phyloP scores from a whole-genome alignment of 305 asterid species.

The Nicotiana rustica region DNA sequence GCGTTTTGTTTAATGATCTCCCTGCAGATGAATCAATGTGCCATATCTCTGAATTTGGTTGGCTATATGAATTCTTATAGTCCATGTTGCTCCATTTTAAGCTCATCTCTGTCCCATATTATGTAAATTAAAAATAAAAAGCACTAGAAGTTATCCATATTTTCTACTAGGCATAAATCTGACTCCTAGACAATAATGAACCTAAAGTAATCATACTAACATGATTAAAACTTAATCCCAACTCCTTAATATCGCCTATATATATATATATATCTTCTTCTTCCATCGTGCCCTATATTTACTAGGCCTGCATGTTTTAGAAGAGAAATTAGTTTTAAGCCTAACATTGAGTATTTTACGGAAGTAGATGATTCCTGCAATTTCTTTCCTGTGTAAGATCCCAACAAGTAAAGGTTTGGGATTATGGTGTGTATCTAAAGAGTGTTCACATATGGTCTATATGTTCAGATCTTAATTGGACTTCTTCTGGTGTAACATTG shows the following conservation, averaged over 20 bases:
- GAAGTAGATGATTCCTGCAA: neutral
- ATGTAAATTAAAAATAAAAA: neutral
- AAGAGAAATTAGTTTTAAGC: neutral
- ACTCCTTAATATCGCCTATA: neutral
- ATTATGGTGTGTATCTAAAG: neutral
- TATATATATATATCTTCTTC: neutral
- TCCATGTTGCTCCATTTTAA: neutral
- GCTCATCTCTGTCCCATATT: neutral
- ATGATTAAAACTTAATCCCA: neutral
- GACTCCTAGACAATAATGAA: neutral
- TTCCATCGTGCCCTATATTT: neutral
- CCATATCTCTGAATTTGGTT: neutral
- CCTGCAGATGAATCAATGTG: neutral
- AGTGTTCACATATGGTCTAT: neutral
- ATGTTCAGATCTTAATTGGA: neutral
- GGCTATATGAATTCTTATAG: neutral
- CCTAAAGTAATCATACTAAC: neutral
- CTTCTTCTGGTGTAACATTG: neutral
- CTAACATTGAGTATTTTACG: neutral
- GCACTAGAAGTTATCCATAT: neutral
- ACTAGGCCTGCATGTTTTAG: neutral
- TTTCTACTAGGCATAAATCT: neutral
- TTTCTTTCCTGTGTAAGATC: constrained; percentile 10
- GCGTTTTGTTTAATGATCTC: neutral
- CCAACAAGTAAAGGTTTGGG: neutral